Conservation (phyloP, 2,329 filamentous ascomycete genomes). For the Colletotrichum sp. region DNA sequence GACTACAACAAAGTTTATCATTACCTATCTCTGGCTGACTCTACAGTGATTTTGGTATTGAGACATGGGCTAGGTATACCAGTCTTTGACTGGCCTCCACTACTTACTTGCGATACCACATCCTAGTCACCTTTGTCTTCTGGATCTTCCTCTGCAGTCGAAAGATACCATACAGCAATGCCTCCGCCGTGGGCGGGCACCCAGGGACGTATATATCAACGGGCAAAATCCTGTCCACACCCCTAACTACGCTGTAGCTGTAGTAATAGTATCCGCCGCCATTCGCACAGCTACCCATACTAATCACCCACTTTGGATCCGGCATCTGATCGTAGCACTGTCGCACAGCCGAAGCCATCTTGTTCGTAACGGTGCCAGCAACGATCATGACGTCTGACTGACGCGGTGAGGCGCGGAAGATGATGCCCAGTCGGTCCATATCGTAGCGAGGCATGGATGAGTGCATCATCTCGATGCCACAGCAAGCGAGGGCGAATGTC, state of each 20-base stretch:
- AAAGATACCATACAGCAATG: conserved; percentile 74
- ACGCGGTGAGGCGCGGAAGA: conserved; percentile 86
- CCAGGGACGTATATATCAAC: conserved; percentile 83
- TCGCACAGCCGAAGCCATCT: conserved; percentile 90
- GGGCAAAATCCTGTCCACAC: conserved; percentile 78
- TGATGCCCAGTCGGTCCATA: conserved; percentile 86
- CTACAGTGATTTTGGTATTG: no score
- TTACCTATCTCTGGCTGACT: no score
- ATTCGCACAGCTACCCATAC: conserved; percentile 86
- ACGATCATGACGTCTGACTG: conserved; percentile 95
- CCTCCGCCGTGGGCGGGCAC: conserved; percentile 68
- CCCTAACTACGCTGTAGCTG: conserved; percentile 75
- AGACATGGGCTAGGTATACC: accelerated
- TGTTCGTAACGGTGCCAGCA: conserved; percentile 93
- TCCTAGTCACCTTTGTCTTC: conserved; percentile 57
- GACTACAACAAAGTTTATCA: no score
- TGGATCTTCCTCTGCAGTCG: conserved; percentile 80
- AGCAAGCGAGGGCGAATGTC: conserved; percentile 88
- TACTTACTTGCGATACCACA: conserved; percentile 63
- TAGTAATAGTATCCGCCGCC: conserved; percentile 89
- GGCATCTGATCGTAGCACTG: conserved; percentile 97
- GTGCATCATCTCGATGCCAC: conserved; percentile 93
- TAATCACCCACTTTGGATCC: conserved; percentile 84
- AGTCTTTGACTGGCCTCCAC: no score
- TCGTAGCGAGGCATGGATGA: conserved; percentile 90